phyloP scores from a whole-genome alignment of 257 asterid species.

The Solanum ahanhuiri region DNA sequence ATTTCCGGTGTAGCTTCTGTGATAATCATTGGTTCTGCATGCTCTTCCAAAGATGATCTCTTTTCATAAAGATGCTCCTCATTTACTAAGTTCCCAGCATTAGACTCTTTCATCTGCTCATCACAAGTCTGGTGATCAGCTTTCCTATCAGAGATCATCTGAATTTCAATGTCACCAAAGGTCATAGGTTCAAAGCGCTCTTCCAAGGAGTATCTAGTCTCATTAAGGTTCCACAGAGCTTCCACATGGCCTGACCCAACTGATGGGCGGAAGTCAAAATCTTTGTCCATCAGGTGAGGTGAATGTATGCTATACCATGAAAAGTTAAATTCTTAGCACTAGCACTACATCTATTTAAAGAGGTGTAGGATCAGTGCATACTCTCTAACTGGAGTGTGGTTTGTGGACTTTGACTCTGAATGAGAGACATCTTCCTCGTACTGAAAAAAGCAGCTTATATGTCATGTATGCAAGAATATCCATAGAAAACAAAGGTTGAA shows the following conservation, averaged over 20 bases:
- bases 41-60: conserved; percentile 21
- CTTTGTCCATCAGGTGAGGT: conserved; percentile 20
- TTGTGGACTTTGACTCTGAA: conserved; percentile 22
- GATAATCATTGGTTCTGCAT: conserved; percentile 24
- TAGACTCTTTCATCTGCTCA: conserved; percentile 8
- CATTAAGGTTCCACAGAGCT: conserved; percentile 27
- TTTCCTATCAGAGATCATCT: conserved; percentile 19
- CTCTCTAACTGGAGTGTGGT: conserved; percentile 62
- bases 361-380: conserved; percentile 19
- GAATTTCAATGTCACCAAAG: conserved; percentile 35
- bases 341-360: neutral
- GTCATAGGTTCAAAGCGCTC: conserved; percentile 46
- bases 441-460: neutral
- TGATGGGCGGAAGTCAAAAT: conserved; percentile 12
- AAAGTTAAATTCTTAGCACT: neutral
- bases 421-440: conserved; percentile 14
- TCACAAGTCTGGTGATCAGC: conserved; percentile 12
- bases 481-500: neutral
- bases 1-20: conserved; percentile 29
- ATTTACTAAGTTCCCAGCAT: neutral
- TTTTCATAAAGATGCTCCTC: neutral
- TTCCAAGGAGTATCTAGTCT: conserved; percentile 30
- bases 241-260: conserved; percentile 11
- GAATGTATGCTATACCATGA: conserved; percentile 50
- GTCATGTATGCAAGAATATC: neutral